Conservation (phyloP, 306 rosid species). For the Betula pendula region DNA sequence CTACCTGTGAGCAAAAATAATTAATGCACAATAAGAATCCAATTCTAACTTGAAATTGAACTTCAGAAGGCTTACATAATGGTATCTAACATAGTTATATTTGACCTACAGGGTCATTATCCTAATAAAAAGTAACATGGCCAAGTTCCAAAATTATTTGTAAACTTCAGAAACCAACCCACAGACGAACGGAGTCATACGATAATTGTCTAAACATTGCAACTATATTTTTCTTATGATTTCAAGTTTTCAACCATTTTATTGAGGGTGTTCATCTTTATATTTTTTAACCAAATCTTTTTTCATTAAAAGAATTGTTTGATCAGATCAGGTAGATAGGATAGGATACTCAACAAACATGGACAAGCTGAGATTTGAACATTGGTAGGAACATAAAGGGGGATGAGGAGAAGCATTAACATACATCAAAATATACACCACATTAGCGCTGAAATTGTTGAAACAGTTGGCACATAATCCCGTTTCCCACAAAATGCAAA, state of each 20-base stretch:
- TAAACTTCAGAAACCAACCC: conserved; percentile 1
- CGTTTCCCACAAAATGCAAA: conserved; percentile 47
- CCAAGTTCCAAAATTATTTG: not conserved
- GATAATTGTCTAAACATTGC: not conserved
- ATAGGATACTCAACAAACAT: too few relatives aligned
- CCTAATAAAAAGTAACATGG: not conserved
- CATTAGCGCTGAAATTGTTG: conserved; percentile 98
- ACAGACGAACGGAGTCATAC: too few relatives aligned
- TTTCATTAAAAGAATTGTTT: not conserved
- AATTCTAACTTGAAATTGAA: not conserved
- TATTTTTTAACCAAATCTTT: not conserved
- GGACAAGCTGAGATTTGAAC: not conserved
- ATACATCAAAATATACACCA: conserved; percentile 46
- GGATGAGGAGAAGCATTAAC: not conserved
- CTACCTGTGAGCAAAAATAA: conserved; percentile 59
- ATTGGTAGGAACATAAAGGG: not conserved
- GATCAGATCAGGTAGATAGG: not conserved
- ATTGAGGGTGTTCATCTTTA: not conserved
- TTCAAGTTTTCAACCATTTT: not conserved
- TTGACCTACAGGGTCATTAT: not conserved
- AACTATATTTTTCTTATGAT: not conserved
- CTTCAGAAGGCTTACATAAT: conserved; percentile 3
- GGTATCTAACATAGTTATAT: not conserved
- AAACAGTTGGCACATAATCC: conserved; percentile 97
- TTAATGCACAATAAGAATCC: conserved; percentile 19